A percentile compares a stretch with the other conserved stretches of the same genome.
Conservation (phyloP, 345 rosid genomes). For the Draba incana region DNA sequence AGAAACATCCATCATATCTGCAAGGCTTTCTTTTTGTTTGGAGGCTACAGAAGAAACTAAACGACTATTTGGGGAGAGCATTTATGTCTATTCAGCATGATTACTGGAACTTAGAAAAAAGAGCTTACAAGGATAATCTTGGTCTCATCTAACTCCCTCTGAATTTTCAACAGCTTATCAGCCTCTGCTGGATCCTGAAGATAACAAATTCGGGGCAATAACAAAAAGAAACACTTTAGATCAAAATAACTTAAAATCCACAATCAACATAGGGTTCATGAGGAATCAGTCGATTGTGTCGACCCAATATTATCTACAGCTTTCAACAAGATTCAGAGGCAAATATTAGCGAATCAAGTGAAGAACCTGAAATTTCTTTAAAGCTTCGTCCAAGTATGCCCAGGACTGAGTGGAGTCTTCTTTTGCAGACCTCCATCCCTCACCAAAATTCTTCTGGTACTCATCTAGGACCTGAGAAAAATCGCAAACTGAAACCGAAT, state of each 20-base stretch:
- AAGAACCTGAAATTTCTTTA: slow-evolving; percentile 78
- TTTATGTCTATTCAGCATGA: neutral
- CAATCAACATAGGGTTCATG: neutral
- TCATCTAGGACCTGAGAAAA: slow-evolving; percentile 77
- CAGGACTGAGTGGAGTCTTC: slow-evolving; percentile 69
- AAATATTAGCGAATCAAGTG: neutral
- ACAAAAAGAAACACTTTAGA: slow-evolving; percentile 20
- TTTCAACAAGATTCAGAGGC: neutral
- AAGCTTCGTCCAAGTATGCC: slow-evolving; percentile 83
- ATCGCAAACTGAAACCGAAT: neutral
- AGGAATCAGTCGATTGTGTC: neutral
- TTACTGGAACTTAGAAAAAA: neutral
- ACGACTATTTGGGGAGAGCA: slow-evolving; percentile 2
- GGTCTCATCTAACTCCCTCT: slow-evolving; percentile 97
- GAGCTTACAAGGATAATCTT: slow-evolving; percentile 91
- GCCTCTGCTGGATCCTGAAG: slow-evolving; percentile 98
- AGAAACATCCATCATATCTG: neutral
- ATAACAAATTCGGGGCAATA: slow-evolving; percentile 12
- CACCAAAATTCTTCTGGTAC: slow-evolving; percentile 89
- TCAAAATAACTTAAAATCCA: slow-evolving; percentile 18
- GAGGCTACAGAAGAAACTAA: neutral
- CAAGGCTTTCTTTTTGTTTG: slow-evolving; percentile 4
- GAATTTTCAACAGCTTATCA: slow-evolving; percentile 92
- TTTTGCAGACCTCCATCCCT: slow-evolving; percentile 72
- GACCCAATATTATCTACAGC: too few relatives aligned